Percentiles rank a stretch among this genome's conserved stretches.
Evolutionary conservation across 495 filamentous ascomycete species (phyloP).

Genomic region (Neurospora sp.): DNA sequence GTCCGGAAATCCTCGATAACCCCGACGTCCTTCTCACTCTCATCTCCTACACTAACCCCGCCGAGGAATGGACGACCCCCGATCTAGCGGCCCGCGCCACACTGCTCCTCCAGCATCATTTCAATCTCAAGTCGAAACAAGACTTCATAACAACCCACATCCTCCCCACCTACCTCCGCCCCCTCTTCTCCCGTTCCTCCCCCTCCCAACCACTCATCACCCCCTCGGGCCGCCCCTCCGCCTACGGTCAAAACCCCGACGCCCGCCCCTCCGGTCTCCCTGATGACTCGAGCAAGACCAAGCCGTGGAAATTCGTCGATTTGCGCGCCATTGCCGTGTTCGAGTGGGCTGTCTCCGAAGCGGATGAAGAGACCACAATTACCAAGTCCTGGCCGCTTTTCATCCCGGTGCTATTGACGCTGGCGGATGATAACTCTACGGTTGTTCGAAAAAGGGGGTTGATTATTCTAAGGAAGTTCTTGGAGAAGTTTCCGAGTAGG

Average conservation of each 20-base stretch:
- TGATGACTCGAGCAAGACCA: constrained; percentile 42
- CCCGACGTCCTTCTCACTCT: constrained; percentile 19
- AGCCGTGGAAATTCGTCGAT: constrained; percentile 66
- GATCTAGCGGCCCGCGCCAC: constrained; percentile 22
- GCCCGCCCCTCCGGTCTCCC: constrained; percentile 26
- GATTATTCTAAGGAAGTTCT: constrained; percentile 46
- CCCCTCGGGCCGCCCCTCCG: constrained; percentile 36
- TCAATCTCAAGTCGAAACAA: constrained; percentile 10
- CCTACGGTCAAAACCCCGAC: constrained; percentile 1
- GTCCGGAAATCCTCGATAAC: constrained; percentile 2
- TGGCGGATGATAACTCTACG: constrained; percentile 61
- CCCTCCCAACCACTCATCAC: constrained; percentile 41
- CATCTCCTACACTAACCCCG: constrained; percentile 35
- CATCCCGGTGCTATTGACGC: constrained; percentile 69
- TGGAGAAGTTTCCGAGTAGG: constrained; percentile 44
- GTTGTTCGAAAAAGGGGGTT: constrained; percentile 51
- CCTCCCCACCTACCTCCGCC: constrained; percentile 46
- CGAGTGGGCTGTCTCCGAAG: constrained; percentile 49
- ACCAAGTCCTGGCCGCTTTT: constrained; percentile 60
- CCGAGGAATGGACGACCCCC: constrained; percentile 47
- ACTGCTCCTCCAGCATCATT: constrained; percentile 32
- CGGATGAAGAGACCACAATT: constrained; percentile 27
- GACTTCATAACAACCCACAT: constrained; percentile 44
- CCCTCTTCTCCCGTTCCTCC: constrained; percentile 61
- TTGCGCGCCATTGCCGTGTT: constrained; percentile 54